Base-by-base conservation (phyloP, 1,139 yeast genomes). In the Sugiyamaella japonica region DNA sequence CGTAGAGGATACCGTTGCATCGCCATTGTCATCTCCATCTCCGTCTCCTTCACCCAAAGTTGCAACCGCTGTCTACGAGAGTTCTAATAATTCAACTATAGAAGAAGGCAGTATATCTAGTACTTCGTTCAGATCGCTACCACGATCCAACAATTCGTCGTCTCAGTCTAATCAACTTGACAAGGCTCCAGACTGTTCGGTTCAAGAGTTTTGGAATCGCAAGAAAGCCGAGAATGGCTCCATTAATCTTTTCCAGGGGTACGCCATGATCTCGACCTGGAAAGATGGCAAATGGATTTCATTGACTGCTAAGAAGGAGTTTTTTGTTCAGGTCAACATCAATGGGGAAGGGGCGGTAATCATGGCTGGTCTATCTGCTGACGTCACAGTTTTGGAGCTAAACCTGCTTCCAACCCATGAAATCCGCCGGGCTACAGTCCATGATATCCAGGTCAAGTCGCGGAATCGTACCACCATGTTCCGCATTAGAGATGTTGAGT, bases 381-480 rank as follows among this genome's bases (percentile, higher is more conserved):
- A 54, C 15, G 17, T 37, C 28, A 45, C 45, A 2, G 39, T 47
- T 7, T 28, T 60, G 42, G 61, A 59, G 28, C 20, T 61, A 47
- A 48, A 46, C 46, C 47, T 63, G 29, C 43, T 54, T 15, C 61
- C 64, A 7, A 48, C 51, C 8, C 63, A 61, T 39, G 65, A 61
- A 13, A 50, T 60, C 16, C 58, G 65, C 13, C 59, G 62, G 50
- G 56, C 64, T 3, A 68, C 72, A 4, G 61, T 61, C 4, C 61
- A 66, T 37, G 72, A 69, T 53, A 62, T 69, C 17, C 70, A 69
- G 48, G 54, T 69, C 50, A 56, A 60, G 44, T 61, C 60, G 40
- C 59, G 61, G 2, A 49, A 50, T 17, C 61, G 59, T 12, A 64
- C 65, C 28, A 62, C 64, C 25, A 66, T 68, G 70, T 66, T 68